Base-by-base conservation (phyloP, 2,329 filamentous ascomycete genomes). In the Dothideomycetes sp. region DNA sequence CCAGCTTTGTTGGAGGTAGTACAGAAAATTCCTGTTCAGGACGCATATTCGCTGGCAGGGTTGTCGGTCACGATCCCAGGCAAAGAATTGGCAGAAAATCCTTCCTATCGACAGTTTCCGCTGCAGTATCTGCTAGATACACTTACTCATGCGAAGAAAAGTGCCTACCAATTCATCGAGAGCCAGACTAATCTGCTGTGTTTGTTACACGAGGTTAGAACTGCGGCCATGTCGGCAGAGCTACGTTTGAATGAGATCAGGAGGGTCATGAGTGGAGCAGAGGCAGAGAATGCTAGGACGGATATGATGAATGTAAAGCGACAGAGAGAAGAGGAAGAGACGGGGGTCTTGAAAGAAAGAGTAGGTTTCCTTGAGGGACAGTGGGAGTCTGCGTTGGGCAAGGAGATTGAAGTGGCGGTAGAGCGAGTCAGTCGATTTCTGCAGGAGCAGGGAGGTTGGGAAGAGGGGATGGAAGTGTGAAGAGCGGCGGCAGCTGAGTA, bases 141-240 rank as follows among this genome's bases (percentile, higher is more conserved):
- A 17, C 70, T 98, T 7, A 74, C 80, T 4, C 89, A 96, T 53
- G 82, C 87, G 0, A 85, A 93, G 58, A 94, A 91, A 65, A 88
- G 82, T 51, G 89, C 86, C 7, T 93, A 94, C 54, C 91, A 96
- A 59, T 96, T 94, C 62, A 95, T 96, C 53, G 91, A 96, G 65
- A 83, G 79, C 5, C 89, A 96, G 65, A 89, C 79, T 19, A 95
- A 95, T 54, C 68, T 95, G 24, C 70, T 94, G 17, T 96, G 89
- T 54, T 68, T 96, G 29, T 63, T 94, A 41, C 91, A 95, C 53
- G 87, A 95, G 61, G 86, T 94, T 38, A 85, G 86, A 55, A 84
- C 84, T 39, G 80, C 80, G 0, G 77, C 84, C 2, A 80, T 84
- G 55, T 70, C 71, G 34, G 81, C 84, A 5, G 77, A 78, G 48